Percentiles rank a stretch among this genome's conserved stretches.
Evolutionary conservation across 1,284 basidiomycete genomes (phyloP).

Genomic region (Termitomyces sp.): DNA sequence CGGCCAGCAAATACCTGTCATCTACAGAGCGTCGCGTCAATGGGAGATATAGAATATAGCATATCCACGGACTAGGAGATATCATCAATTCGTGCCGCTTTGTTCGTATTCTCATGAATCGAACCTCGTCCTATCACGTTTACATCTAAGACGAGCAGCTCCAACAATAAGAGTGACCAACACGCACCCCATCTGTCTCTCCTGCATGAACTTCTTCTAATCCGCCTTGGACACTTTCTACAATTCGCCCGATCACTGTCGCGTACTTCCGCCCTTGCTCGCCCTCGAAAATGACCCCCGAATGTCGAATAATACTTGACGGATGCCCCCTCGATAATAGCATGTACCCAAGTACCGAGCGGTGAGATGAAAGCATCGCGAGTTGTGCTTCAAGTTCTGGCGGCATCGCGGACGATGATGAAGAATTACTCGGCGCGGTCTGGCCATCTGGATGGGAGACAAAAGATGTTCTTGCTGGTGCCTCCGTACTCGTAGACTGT

Average conservation of each 20-base stretch:
- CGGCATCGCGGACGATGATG: conserved; percentile 35
- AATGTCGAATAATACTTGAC: conserved; percentile 73
- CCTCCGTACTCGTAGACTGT: background rate
- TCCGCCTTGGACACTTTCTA: conserved; percentile 70
- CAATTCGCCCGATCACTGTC: conserved; percentile 69
- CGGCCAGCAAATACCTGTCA: conserved; percentile 14
- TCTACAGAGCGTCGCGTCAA: background rate
- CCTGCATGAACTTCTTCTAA: conserved; percentile 66
- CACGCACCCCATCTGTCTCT: conserved; percentile 47
- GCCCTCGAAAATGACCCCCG: conserved; percentile 84
- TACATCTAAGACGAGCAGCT: conserved; percentile 20
- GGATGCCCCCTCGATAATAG: conserved; percentile 68
- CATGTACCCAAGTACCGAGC: conserved; percentile 85
- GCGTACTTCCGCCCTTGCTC: conserved; percentile 82
- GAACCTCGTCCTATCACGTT: conserved; percentile 70
- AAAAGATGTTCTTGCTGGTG: conserved; percentile 22
- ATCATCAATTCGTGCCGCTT: conserved; percentile 92
- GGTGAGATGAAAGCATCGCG: conserved; percentile 69
- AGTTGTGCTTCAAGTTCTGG: conserved; percentile 73
- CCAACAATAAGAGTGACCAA: background rate
- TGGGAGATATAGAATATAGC: background rate
- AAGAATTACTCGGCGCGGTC: conserved; percentile 9
- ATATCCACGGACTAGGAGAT: conserved; percentile 65
- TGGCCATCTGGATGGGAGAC: conserved; percentile 22
- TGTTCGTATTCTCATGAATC: conserved; percentile 87